phyloP scores from a whole-genome alignment of 257 asterid species.

The Solanum okadae region DNA sequence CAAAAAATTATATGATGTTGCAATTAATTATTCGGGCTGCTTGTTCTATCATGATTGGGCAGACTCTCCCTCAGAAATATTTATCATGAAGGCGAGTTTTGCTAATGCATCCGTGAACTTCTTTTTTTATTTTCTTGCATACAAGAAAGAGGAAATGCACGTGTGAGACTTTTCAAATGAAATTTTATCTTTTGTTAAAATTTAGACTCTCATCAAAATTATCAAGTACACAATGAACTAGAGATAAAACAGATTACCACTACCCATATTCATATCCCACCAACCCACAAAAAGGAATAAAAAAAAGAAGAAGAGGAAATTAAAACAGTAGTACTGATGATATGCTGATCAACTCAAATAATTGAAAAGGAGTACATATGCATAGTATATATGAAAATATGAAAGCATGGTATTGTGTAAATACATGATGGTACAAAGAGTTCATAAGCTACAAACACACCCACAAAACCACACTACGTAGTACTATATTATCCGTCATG shows the following conservation, averaged over 20 bases:
- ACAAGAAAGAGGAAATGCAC: neutral
- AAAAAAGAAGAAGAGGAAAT: neutral
- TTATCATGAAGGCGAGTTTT: neutral
- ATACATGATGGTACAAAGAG: neutral
- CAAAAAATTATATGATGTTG: no score
- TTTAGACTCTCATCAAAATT: neutral
- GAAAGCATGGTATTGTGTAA: neutral
- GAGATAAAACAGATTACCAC: neutral
- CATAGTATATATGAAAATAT: neutral
- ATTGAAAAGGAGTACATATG: neutral
- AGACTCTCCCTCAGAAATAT: no score
- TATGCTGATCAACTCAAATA: neutral
- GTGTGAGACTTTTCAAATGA: neutral
- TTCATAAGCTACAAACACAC: neutral
- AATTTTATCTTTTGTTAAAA: neutral
- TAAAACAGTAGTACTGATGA: neutral
- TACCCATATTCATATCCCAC: neutral
- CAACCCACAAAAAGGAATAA: neutral
- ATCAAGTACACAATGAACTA: neutral
- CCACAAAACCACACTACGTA: neutral
- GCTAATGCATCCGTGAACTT: neutral
- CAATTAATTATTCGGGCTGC: neutral
- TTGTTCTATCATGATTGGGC: no score
- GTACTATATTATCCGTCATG: neutral
- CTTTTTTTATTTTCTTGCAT: neutral